Base-by-base conservation (phyloP, 1,284 basidiomycete species). In the Ceratorhiza oryzae-sativae region DNA sequence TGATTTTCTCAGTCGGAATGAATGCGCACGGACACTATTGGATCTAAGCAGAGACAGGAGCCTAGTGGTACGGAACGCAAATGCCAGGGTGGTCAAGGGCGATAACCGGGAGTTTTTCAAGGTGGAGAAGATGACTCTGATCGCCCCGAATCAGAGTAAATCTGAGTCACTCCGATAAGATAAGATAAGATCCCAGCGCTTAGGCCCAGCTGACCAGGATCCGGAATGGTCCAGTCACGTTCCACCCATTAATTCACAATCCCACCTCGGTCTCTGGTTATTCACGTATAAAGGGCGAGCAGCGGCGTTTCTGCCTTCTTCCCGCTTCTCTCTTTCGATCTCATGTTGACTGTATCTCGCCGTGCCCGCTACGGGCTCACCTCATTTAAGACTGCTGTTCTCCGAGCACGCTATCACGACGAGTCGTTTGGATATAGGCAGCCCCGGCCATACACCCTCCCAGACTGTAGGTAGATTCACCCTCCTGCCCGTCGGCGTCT, bases 401-500 rank as follows among this genome's bases (percentile, higher is more conserved):
- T 68, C 23, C 12, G 51, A 41, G 63, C 63, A 63, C 34, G 45
- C 8, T 94, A 94, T 79, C 92, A 93, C 75, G 92, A 94, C 80
- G 88, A 92, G 75, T 92, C 90, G 1, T 94, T 92, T 79, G 92
- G 92, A 0, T 93, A 90, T 77, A 84, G 92, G 46, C 88, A 88
- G 76, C 85, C 87, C 0, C 82, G 84, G 55, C 83, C 85, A 76
- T 91, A 90, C 76, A 80, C 82, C 10, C 83, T 93, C 75, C 88
- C 91, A 41, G 92, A 93, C 75, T 94, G 92, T 93, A 80, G 78
- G 90, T 84, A 10, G 5, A 51, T 9, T 45, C 51, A 18, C 42
- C 42, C 9, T 15, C 63, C 65, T 30, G 41, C 73, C 30, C 53
- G 20, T 27, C 23, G 48, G 32, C 13, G 42, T 30, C 53, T 41